phyloP scores from a whole-genome alignment of 345 rosid species.

The Aquilaria malaccensis region DNA sequence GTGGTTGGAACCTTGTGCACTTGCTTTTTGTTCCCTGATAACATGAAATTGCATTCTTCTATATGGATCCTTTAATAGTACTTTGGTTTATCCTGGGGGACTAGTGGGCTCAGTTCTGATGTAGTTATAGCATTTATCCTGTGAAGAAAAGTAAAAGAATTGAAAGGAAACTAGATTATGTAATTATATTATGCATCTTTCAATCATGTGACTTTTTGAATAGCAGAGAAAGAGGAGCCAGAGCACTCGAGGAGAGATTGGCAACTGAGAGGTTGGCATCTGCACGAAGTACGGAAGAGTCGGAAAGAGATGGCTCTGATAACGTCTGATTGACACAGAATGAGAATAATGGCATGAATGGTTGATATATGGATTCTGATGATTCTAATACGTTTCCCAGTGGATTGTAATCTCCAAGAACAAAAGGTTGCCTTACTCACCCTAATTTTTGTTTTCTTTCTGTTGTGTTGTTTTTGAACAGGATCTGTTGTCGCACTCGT shows the following conservation, averaged over 20 bases:
- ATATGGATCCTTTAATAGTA: no score
- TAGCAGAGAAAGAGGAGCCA: slow-evolving; percentile 98
- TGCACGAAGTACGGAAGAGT: slow-evolving; percentile 42
- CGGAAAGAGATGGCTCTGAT: slow-evolving; percentile 46
- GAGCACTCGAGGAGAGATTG: slow-evolving; percentile 94
- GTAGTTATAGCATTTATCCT: no score
- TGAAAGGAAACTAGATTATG: no score
- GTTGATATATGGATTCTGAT: slow-evolving; percentile 12
- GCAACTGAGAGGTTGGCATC: slow-evolving; percentile 69
- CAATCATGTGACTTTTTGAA: no score
- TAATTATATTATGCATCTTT: no score
- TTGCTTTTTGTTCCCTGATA: no score
- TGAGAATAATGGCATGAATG: not conserved
- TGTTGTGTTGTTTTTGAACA: slow-evolving; percentile 5
- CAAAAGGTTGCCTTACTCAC: slow-evolving; percentile 1
- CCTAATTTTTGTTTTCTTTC: not conserved
- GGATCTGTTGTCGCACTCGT: slow-evolving; percentile 2
- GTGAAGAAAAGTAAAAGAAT: no score
- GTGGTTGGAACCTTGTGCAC: no score
- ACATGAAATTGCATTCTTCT: no score
- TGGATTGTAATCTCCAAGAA: slow-evolving; percentile 15
- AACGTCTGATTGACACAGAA: slow-evolving; percentile 36
- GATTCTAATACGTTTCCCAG: slow-evolving; percentile 15
- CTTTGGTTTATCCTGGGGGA: no score
- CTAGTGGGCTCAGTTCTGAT: no score